Base-by-base conservation (phyloP, 306 rosid species). In the Cicer yamashitae region DNA sequence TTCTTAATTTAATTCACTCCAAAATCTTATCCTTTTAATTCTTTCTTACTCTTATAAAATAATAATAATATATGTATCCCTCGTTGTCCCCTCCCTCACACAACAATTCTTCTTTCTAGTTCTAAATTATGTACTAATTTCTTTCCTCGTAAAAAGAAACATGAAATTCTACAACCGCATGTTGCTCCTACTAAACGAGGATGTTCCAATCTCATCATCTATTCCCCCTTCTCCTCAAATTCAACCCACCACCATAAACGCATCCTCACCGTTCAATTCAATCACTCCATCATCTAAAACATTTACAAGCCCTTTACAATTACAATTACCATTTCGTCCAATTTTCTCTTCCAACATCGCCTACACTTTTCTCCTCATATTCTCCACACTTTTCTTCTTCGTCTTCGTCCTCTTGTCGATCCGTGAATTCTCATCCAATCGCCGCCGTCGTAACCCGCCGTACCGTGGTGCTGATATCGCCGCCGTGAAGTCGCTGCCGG, bases 81-180 rank as follows among this genome's bases (percentile, higher is more conserved):
- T 25, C 34, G 0, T 25, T 25, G 34, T 25, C 34, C 34, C 34
- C 34, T 25, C 34, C 5, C 5, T 30, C 5, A 30, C 37, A 0
- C 6, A 30, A 25, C 22, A 9, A 65, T 39, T 12, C 44, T 14
- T 60, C 10, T 14, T 20, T 37, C 3, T 4, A 25, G 46, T 10
- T 30, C 37, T 30, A 30, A 6, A 30, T 30, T 30, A 30, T 30
- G 5, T 30, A 30, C 37, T 30, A 3, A 30, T 30, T 25, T 57
- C n/a, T 57, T 1, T 7, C 1, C 11, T 34, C 3, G 0, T 1
- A 57, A 17, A 12, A 30, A 10, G 18, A 38, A 78, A 39, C 7
- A 86, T 86, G 90, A 46, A 57, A 67, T 14, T 51, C 60, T 47
- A 50, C 70, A 81, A 60, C 66, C 84, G 90, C 3, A 86, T 77